These are phyloP conservation scores for Cryptosporidium felis DNA, from an alignment of 169 alveolate species.

Conservation along the genomic window DNA sequence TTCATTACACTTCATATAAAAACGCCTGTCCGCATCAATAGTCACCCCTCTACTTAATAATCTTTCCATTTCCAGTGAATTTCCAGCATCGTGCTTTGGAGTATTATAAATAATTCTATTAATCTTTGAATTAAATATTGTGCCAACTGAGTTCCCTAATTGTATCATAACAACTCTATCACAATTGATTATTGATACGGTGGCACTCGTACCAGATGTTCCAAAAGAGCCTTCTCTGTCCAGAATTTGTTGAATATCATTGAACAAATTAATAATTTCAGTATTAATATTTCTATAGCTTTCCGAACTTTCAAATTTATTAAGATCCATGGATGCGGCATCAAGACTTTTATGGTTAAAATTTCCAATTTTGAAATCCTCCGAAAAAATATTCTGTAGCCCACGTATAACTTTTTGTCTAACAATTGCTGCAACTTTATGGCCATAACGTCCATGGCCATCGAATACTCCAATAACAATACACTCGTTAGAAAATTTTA, in stretches of 20 bases:
- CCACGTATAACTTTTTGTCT: slow-evolving; percentile 35
- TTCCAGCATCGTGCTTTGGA: slow-evolving; percentile 7
- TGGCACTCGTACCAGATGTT: slow-evolving; percentile 62
- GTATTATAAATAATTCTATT: slow-evolving; percentile 22
- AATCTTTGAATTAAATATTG: neutral
- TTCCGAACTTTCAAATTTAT: neutral
- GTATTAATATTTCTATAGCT: neutral
- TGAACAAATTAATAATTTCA: slow-evolving; percentile 16
- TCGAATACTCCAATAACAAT: slow-evolving; percentile 42
- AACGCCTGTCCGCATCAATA: slow-evolving; percentile 13
- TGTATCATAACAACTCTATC: slow-evolving; percentile 50
- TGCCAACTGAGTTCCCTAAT: slow-evolving; percentile 57
- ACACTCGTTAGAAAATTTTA: neutral
- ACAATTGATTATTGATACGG: slow-evolving; percentile 4
- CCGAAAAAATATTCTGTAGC: slow-evolving; percentile 16
- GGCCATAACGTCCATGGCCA: slow-evolving; percentile 70
- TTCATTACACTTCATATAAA: neutral
- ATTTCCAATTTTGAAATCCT: neutral
- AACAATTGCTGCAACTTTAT: slow-evolving; percentile 50
- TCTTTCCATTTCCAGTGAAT: slow-evolving; percentile 10
- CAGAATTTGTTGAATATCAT: neutral
- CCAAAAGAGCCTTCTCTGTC: slow-evolving; percentile 52
- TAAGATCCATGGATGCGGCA: neutral
- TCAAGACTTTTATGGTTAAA: neutral
- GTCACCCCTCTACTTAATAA: slow-evolving; percentile 9